phyloP scores from a whole-genome alignment of 2,329 filamentous ascomycete species.

The Monilinia fructigena region DNA sequence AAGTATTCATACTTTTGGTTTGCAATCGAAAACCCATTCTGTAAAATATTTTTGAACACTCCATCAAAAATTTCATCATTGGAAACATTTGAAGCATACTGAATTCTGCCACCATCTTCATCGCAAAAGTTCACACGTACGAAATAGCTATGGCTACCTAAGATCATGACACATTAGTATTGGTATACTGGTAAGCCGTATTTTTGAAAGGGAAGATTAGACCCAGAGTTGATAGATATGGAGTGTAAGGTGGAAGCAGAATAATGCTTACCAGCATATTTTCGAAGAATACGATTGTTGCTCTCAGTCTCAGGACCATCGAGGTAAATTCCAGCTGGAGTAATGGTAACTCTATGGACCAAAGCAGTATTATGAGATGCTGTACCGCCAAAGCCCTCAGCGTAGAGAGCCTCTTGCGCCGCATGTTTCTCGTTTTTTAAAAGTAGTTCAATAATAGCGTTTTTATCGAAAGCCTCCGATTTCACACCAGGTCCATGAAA shows the following conservation, averaged over 20 bases:
- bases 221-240: too few relatives aligned
- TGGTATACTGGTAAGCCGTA: neutral
- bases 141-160: slow-evolving; percentile 55
- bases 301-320: slow-evolving; percentile 64
- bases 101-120: slow-evolving; percentile 66
- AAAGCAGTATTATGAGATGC: slow-evolving; percentile 31
- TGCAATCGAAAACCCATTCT: slow-evolving; percentile 60
- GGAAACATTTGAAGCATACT: slow-evolving; percentile 53
- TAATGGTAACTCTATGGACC: slow-evolving; percentile 46
- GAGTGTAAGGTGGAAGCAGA: neutral
- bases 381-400: slow-evolving; percentile 35
- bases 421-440: slow-evolving; percentile 44
- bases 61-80: slow-evolving; percentile 52
- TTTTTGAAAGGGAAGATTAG: too few relatives aligned
- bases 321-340: slow-evolving; percentile 57
- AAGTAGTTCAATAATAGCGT: slow-evolving; percentile 46
- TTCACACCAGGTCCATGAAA: slow-evolving; percentile 54
- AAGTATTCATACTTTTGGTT: slow-evolving; percentile 65
- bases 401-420: slow-evolving; percentile 20
- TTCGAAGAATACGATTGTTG: slow-evolving; percentile 69
- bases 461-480: slow-evolving; percentile 44
- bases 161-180: neutral
- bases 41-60: slow-evolving; percentile 61
- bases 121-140: slow-evolving; percentile 71
- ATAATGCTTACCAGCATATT: slow-evolving; percentile 51